Evolutionary conservation across 805 yeast species (phyloP).

Genomic region (Zygotorulaspora chibaensis): DNA sequence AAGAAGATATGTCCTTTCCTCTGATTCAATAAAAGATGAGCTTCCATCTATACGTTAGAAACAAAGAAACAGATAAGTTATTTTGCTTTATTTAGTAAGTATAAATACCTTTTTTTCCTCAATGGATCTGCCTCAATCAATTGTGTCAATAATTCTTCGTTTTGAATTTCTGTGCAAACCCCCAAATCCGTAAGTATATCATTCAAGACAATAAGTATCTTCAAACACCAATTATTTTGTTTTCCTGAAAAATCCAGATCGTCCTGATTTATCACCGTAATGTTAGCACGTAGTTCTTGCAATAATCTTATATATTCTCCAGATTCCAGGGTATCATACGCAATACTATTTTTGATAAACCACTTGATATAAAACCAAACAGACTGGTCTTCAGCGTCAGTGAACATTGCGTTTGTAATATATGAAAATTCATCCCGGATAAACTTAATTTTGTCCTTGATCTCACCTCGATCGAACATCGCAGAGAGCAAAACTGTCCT

Average conservation of each 20-base stretch:
- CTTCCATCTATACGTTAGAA: background rate
- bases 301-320: slow-evolving; percentile 40
- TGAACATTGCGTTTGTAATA: slow-evolving; percentile 78
- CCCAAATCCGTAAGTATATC: slow-evolving; percentile 28
- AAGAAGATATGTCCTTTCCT: slow-evolving; percentile 47
- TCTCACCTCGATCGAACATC: slow-evolving; percentile 36
- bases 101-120: slow-evolving; percentile 55
- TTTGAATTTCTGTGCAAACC: slow-evolving; percentile 33
- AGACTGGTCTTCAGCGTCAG: slow-evolving; percentile 92
- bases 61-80: background rate
- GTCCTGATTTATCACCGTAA: slow-evolving; percentile 62
- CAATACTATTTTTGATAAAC: slow-evolving; percentile 47
- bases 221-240: slow-evolving; percentile 75
- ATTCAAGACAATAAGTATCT: slow-evolving; percentile 49
- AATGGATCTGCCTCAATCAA: slow-evolving; percentile 59
- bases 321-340: slow-evolving; percentile 21
- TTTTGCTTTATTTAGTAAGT: slow-evolving; percentile 26
- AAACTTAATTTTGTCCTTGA: slow-evolving; percentile 31
- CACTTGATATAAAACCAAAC: slow-evolving; percentile 88
- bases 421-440: slow-evolving; percentile 58
- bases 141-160: slow-evolving; percentile 33
- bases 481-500: slow-evolving; percentile 64
- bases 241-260: slow-evolving; percentile 64
- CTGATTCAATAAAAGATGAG: slow-evolving; percentile 2
- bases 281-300: slow-evolving; percentile 41